These are phyloP conservation scores for Claviceps quebecensis DNA, from an alignment of 2,329 filamentous ascomycete genomes.

Conservation along the genomic window DNA sequence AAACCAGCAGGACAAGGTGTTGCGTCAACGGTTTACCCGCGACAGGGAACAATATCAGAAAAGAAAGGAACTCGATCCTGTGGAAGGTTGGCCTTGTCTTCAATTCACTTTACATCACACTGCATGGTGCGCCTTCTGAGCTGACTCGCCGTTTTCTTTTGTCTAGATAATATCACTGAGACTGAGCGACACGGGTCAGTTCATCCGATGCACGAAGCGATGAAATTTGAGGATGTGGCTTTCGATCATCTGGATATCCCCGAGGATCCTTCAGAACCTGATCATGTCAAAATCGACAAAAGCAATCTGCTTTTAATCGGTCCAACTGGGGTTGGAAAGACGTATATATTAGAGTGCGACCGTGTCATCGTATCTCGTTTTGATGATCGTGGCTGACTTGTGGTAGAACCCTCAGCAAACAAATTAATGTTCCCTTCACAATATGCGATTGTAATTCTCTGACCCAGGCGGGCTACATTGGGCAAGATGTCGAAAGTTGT, in stretches of 20 bases:
- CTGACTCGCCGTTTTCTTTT: slow-evolving; percentile 20
- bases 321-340: slow-evolving; percentile 91
- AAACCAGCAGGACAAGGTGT: slow-evolving; percentile 45
- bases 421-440: slow-evolving; percentile 88
- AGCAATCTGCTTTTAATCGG: slow-evolving; percentile 86
- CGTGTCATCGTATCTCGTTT: not conserved
- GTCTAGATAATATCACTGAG: slow-evolving; percentile 44
- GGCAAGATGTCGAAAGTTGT: slow-evolving; percentile 92
- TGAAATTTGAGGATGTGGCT: slow-evolving; percentile 16
- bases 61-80: slow-evolving; percentile 50
- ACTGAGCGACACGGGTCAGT: slow-evolving; percentile 35
- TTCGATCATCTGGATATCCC: slow-evolving; percentile 32
- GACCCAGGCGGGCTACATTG: slow-evolving; percentile 93
- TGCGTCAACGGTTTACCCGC: slow-evolving; percentile 56
- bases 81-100: slow-evolving; percentile 50
- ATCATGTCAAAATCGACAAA: slow-evolving; percentile 71
- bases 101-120: not conserved
- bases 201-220: slow-evolving; percentile 25
- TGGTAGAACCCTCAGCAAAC: slow-evolving; percentile 71
- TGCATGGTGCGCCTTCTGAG: not conserved
- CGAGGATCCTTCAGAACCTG: slow-evolving; percentile 29
- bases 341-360: slow-evolving; percentile 67
- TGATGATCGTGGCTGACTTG: slow-evolving; percentile 10
- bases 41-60: slow-evolving; percentile 46
- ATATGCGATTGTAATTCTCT: slow-evolving; percentile 95